Percentiles rank a stretch among this genome's conserved stretches.
These are phyloP conservation scores for Ploettnerulaceae sp. DNA, from an alignment of 2,329 filamentous ascomycete species.

Conservation along the genomic window DNA sequence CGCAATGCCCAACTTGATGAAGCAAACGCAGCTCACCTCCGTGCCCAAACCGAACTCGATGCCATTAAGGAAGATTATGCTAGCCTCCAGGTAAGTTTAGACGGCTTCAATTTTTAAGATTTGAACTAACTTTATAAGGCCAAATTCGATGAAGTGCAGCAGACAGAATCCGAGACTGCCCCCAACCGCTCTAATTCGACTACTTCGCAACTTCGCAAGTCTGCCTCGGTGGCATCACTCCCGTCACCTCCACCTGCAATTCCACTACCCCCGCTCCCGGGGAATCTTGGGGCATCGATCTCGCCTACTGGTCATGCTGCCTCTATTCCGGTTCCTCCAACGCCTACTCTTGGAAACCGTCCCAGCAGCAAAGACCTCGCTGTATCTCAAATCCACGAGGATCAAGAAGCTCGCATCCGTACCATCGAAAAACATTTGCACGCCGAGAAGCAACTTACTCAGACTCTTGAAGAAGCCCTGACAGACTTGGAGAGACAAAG, in stretches of 20 bases:
- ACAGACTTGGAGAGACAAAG: conserved; percentile 89
- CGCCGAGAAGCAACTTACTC: conserved; percentile 93
- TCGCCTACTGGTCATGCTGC: conserved; percentile 41
- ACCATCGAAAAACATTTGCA: conserved; percentile 96
- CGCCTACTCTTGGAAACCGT: conserved; percentile 55
- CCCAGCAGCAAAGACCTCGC: conserved; percentile 77
- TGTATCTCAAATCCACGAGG: conserved; percentile 78
- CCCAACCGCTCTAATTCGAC: conserved; percentile 53
- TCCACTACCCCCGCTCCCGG: conserved; percentile 86
- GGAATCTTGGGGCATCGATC: conserved; percentile 42
- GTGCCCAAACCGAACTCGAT: conserved; percentile 65
- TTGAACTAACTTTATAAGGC: conserved; percentile 39
- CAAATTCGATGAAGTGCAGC: conserved; percentile 55
- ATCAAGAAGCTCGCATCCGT: conserved; percentile 90
- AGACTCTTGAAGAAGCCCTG: conserved; percentile 90
- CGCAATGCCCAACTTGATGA: conserved; percentile 74
- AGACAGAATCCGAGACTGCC: conserved; percentile 29
- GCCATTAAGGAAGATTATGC: conserved; percentile 64
- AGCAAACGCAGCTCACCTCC: conserved; percentile 58
- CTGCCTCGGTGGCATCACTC: conserved; percentile 72
- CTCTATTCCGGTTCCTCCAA: conserved; percentile 42
- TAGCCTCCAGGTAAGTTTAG: conserved; percentile 56
- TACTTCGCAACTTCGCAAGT: conserved; percentile 61
- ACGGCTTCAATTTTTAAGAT: neutral
- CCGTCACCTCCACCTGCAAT: conserved; percentile 94